These are phyloP conservation scores for Fusarium albidum DNA, from an alignment of 2,329 filamentous ascomycete genomes.

Conservation along the genomic window DNA sequence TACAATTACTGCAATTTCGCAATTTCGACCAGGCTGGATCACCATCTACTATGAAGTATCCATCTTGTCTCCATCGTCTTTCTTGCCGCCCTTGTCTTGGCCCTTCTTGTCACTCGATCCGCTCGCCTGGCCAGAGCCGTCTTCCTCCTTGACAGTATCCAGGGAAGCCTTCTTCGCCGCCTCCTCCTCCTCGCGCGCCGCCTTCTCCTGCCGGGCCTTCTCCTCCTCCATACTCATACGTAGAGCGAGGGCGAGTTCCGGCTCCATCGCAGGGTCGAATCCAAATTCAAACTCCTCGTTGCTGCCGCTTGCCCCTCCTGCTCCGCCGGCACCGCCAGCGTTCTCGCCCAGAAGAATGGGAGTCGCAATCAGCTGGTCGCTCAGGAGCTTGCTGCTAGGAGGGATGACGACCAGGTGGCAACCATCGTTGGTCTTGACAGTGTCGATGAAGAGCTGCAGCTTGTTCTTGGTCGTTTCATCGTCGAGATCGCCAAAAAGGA, in stretches of 20 bases:
- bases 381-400: conserved; percentile 89
- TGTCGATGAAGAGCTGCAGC: conserved; percentile 91
- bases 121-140: conserved; percentile 60
- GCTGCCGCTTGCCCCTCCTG: conserved; percentile 66
- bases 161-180: conserved; percentile 78
- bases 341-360: conserved; percentile 89
- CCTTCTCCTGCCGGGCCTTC: conserved; percentile 90
- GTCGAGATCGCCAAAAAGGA: conserved; percentile 93
- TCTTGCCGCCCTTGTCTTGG: conserved; percentile 68
- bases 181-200: conserved; percentile 78
- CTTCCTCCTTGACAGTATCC: conserved; percentile 83
- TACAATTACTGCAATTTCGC: conserved; percentile 47
- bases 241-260: conserved; percentile 91
- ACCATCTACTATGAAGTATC: conserved; percentile 72
- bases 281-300: conserved; percentile 77
- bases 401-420: conserved; percentile 91
- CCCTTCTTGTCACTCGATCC: conserved; percentile 77
- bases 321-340: conserved; percentile 62
- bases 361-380: conserved; percentile 88
- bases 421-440: conserved; percentile 89
- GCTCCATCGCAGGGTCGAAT: conserved; percentile 90
- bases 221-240: conserved; percentile 99
- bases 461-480: conserved; percentile 91
- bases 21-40: conserved; percentile 37
- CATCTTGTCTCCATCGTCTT: conserved; percentile 81